A percentile compares a stretch with the other conserved stretches of the same genome.
Evolutionary conservation across 75 land plant species (phyloP).

Genomic region (Sequoiadendron giganteum): DNA sequence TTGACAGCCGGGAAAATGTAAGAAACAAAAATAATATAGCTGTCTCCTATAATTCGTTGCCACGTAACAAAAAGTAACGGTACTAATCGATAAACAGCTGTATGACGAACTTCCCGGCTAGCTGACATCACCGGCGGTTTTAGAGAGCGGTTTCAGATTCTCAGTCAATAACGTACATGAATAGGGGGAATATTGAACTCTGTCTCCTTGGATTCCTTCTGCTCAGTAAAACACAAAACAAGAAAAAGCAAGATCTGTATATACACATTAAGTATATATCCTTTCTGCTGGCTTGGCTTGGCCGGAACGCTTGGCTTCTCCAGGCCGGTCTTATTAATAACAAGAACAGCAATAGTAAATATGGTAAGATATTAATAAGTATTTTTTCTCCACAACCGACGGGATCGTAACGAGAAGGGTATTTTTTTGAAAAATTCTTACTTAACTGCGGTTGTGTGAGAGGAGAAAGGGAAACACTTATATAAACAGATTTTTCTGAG

Average conservation of each 20-base stretch:
- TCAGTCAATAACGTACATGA: neutral
- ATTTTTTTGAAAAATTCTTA: neutral
- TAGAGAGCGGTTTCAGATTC: neutral
- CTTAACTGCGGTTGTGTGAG: neutral
- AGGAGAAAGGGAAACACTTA: neutral
- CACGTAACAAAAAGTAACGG: neutral
- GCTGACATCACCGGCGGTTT: neutral
- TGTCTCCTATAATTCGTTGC: neutral
- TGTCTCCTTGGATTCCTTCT: neutral
- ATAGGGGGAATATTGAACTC: neutral
- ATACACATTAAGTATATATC: neutral
- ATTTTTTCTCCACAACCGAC: neutral
- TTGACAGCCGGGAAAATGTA: too few species aligned
- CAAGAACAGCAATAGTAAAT: neutral
- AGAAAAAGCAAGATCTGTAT: neutral
- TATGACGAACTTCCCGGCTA: neutral
- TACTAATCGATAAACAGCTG: neutral
- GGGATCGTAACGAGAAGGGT: neutral
- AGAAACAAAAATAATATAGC: neutral
- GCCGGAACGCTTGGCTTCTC: slow-evolving; percentile 2
- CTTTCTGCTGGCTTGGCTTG: slow-evolving; percentile 1
- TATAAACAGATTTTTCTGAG: neutral
- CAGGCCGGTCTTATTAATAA: neutral
- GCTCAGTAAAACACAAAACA: too few species aligned
- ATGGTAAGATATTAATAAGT: neutral